phyloP scores from a whole-genome alignment of 352 stramenopile species.

The Peronospora farinosa region DNA sequence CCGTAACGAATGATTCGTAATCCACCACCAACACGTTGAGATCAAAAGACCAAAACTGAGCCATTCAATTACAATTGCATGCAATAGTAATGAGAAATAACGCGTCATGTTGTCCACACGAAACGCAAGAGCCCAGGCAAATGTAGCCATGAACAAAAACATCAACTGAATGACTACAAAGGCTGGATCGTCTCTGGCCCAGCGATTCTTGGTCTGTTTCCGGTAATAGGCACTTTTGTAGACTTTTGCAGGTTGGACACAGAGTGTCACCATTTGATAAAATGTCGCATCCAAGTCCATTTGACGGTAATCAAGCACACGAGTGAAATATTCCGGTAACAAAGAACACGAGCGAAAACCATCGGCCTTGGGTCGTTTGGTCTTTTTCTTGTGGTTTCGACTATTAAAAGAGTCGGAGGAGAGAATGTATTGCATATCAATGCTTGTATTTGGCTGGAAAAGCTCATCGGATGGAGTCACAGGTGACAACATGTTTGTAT shows the following conservation, averaged over 20 bases:
- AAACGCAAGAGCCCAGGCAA: constrained; percentile 80
- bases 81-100: constrained; percentile 63
- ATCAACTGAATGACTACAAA: constrained; percentile 94
- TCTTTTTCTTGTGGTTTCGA: constrained; percentile 12
- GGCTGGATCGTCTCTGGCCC: constrained; percentile 94
- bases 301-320: constrained; percentile 74
- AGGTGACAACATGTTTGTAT: constrained; percentile 25
- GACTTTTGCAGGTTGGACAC: constrained; percentile 75
- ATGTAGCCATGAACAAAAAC: constrained; percentile 83
- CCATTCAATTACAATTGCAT: constrained; percentile 79
- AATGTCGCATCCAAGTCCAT: constrained; percentile 87
- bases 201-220: constrained; percentile 97
- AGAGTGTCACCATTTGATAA: constrained; percentile 87
- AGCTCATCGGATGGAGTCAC: constrained; percentile 18
- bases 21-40: constrained; percentile 66
- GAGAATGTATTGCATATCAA: constrained; percentile 26
- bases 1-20: constrained; percentile 64
- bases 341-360: constrained; percentile 72
- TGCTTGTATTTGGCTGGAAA: constrained; percentile 23
- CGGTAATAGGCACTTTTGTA: constrained; percentile 86
- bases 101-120: constrained; percentile 41
- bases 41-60: constrained; percentile 66
- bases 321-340: constrained; percentile 78
- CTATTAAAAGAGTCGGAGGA: constrained; percentile 1
- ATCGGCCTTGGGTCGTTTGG: constrained; percentile 16